Evolutionary conservation across 768 basidiomycete species (phyloP), one percentile per base, ranked within the genome.

Genomic region (Boletus rubropictus): DNA sequence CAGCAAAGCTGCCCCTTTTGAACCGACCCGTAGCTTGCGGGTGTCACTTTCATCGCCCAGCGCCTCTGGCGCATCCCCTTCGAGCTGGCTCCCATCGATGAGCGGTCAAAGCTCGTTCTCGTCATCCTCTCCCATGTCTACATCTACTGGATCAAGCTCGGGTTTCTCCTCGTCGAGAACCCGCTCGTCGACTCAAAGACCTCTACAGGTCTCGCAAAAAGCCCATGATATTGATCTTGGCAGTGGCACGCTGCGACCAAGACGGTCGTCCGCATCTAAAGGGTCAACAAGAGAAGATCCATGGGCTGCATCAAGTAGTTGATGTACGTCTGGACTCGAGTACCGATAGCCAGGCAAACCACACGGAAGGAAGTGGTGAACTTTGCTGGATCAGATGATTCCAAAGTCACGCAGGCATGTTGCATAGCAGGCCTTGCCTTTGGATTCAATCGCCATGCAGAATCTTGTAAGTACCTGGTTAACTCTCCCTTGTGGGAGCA

Each of bases 1-100:
- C 9, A 73, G 74, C 48, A 74, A 71, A 32, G 80, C 79, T 2
- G 68, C 72, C 4, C 74, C 78, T 14, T 81, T 81, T 44, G 79
- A 81, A 54, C 79, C 78, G 2, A 68, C 62, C 3, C 61, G 60
- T n/a, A 54, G 46, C 21, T 40, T 65, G 32, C 55, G 61, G 17
- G 37, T 52, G 9, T 61, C 64, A 20, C 53, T 61, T 25, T 54
- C 63, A 5, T 53, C 56, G 5, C 42, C 65, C 1, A 25, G 39
- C 10, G 22, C 59, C 3, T 50, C 65, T 10, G 50, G 51, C 0
- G n/a, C 28, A 7, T 50, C 58, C 38, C 36, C 52, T 35, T 48
- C 61, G 0, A 31, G 45, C 7, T 48, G 54, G 6, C 20, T 46
- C 18, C 38, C 52, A 24, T 44, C 60, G 15, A 48, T 46, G 47